phyloP scores from a whole-genome alignment of 208 protist species.

The Trypanosoma rangeli region DNA sequence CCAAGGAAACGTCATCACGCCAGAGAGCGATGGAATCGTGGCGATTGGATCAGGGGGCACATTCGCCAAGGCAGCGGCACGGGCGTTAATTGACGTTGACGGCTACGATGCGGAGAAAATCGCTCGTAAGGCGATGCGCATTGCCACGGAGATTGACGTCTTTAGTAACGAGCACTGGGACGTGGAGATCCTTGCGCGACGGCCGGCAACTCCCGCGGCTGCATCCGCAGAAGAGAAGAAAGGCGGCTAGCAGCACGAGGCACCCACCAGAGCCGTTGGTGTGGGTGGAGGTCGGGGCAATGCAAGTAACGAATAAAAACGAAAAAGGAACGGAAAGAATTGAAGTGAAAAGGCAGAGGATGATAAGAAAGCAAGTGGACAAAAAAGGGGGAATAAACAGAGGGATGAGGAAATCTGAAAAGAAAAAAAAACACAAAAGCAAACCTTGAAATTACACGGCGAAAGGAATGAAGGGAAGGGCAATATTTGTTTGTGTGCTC shows the following conservation, averaged over 20 bases:
- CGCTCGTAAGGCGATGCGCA: slow-evolving; percentile 94
- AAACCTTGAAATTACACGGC: not conserved
- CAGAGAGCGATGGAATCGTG: slow-evolving; percentile 93
- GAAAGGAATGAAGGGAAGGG: not conserved
- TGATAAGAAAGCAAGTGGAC: not conserved
- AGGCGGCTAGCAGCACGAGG: slow-evolving; percentile 31
- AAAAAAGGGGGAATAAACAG: not conserved
- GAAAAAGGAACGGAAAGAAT: not conserved
- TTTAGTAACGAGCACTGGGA: slow-evolving; percentile 96
- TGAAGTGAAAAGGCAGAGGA: not conserved
- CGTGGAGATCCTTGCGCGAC: slow-evolving; percentile 71
- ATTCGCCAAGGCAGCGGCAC: slow-evolving; percentile 93
- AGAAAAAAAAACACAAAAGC: not conserved
- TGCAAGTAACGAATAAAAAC: not conserved
- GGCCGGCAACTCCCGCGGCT: slow-evolving; percentile 2
- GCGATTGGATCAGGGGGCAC: slow-evolving; percentile 94
- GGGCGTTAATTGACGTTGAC: slow-evolving; percentile 91
- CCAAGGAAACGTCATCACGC: slow-evolving; percentile 95
- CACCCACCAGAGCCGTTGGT: slow-evolving; percentile 4
- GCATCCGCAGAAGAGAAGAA: slow-evolving; percentile 16
- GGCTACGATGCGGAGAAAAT: slow-evolving; percentile 89
- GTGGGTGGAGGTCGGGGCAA: slow-evolving; percentile 6
- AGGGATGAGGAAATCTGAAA: not conserved
- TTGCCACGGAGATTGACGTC: slow-evolving; percentile 95
- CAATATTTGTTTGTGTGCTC: not conserved